These are phyloP conservation scores for Teratosphaeria nubilosa DNA, from an alignment of 2,329 filamentous ascomycete species.

Conservation along the genomic window DNA sequence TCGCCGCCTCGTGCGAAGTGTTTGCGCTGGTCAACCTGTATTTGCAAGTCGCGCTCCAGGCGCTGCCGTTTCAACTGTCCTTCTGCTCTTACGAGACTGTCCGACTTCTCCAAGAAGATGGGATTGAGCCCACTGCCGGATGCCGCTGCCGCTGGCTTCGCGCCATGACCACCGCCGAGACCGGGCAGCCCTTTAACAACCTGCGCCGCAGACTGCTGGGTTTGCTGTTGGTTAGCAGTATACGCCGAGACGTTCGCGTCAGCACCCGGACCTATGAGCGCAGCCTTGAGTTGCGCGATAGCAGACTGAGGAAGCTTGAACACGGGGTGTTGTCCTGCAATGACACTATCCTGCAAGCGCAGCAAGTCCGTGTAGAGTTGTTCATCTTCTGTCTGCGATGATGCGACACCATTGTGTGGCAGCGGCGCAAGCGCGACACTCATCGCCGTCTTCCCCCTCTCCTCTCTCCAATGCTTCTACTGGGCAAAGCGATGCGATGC, in stretches of 20 bases:
- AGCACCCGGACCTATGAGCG: constrained; percentile 6
- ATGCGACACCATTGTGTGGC: constrained; percentile 2
- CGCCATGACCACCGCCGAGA: constrained; percentile 7
- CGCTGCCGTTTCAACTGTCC: constrained; percentile 68
- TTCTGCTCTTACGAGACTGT: constrained; percentile 73
- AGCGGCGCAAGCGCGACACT: constrained; percentile 7
- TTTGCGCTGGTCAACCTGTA: constrained; percentile 60
- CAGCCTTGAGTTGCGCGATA: constrained; percentile 28
- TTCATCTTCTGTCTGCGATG: constrained; percentile 21
- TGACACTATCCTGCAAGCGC: constrained; percentile 67
- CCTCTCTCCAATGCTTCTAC: background rate
- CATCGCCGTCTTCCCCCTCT: background rate
- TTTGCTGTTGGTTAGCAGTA: constrained; percentile 15
- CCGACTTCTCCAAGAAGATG: constrained; percentile 75
- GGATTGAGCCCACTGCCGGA: constrained; percentile 56
- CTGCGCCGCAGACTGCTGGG: constrained; percentile 5
- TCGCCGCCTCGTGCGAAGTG: constrained; percentile 42
- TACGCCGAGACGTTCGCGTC: constrained; percentile 10
- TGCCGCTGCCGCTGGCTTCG: background rate
- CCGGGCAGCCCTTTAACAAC: constrained; percentile 13
- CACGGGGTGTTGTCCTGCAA: constrained; percentile 62
- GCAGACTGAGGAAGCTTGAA: constrained; percentile 49
- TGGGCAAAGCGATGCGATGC: background rate
- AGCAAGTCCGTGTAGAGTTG: constrained; percentile 64
- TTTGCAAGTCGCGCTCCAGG: constrained; percentile 65